phyloP scores from a whole-genome alignment of 306 rosid species.

The Begonia loranthoides region DNA sequence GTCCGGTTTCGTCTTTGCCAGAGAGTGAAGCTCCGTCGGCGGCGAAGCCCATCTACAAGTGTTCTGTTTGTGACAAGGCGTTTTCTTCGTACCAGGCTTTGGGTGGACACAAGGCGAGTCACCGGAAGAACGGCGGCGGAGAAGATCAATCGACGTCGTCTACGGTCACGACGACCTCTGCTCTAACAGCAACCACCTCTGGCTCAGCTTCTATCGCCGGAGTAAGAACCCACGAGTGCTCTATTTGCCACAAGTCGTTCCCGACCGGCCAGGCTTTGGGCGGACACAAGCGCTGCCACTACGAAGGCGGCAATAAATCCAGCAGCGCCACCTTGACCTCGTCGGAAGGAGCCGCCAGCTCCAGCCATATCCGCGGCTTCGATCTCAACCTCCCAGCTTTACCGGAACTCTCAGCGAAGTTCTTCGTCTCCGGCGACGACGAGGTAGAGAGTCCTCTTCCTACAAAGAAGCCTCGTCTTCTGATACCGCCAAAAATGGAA shows the following conservation, averaged over 20 bases:
- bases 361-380: constrained; percentile 32
- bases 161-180: constrained; percentile 10
- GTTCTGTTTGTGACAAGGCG: constrained; percentile 58
- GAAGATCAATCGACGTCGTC: constrained; percentile 11
- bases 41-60: constrained; percentile 29
- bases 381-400: constrained; percentile 79
- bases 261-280: constrained; percentile 91
- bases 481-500: constrained; percentile 7
- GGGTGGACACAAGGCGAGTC: constrained; percentile 95
- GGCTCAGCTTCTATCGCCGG: not conserved
- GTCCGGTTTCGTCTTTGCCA: not conserved
- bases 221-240: constrained; percentile 55
- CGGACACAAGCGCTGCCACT: constrained; percentile 96
- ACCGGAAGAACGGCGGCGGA: constrained; percentile 30
- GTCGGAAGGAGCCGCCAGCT: constrained; percentile 41
- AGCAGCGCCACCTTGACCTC: constrained; percentile 25
- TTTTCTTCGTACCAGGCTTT: constrained; percentile 82
- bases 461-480: constrained; percentile 40
- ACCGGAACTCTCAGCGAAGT: constrained; percentile 40
- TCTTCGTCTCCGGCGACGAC: constrained; percentile 28
- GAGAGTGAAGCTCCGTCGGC: constrained; percentile 15
- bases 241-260: constrained; percentile 74
- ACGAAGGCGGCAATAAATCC: constrained; percentile 47
- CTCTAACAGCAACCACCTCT: constrained; percentile 6
- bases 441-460: constrained; percentile 88